phyloP scores from a whole-genome alignment of 2,329 filamentous ascomycete genomes.

The Pseudogymnoascus pannorum region DNA sequence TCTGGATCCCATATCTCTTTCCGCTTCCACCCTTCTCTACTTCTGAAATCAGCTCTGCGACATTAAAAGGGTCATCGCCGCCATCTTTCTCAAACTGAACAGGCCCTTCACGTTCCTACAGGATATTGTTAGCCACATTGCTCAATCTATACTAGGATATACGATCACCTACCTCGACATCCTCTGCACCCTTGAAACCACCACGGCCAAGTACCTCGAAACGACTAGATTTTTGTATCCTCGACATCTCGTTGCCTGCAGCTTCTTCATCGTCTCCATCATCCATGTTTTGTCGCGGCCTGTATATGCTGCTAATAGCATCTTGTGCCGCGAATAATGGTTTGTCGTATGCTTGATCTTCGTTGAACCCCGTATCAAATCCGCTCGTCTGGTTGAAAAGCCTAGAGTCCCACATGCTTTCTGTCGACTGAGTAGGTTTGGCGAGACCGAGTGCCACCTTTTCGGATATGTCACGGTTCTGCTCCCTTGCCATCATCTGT shows the following conservation, averaged over 20 bases:
- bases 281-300: slow-evolving; percentile 66
- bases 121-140: slow-evolving; percentile 6
- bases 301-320: slow-evolving; percentile 88
- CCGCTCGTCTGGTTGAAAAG: slow-evolving; percentile 92
- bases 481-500: slow-evolving; percentile 88
- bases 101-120: slow-evolving; percentile 71
- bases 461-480: slow-evolving; percentile 94
- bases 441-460: slow-evolving; percentile 92
- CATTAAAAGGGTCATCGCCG: slow-evolving; percentile 75
- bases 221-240: slow-evolving; percentile 75
- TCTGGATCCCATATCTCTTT: slow-evolving; percentile 70
- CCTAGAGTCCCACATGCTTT: slow-evolving; percentile 95
- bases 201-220: slow-evolving; percentile 88
- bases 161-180: slow-evolving; percentile 60
- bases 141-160: neutral
- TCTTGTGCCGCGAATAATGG: slow-evolving; percentile 94
- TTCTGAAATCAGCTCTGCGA: slow-evolving; percentile 87
- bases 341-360: slow-evolving; percentile 96
- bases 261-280: slow-evolving; percentile 72
- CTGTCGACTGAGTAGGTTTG: slow-evolving; percentile 85
- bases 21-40: slow-evolving; percentile 56
- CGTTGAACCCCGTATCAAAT: slow-evolving; percentile 88
- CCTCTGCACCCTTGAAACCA: slow-evolving; percentile 80
- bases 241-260: slow-evolving; percentile 76
- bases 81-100: slow-evolving; percentile 93